Conservation (phyloP, 2,329 filamentous ascomycete species). For the Emmonsiellopsis sp. region DNA sequence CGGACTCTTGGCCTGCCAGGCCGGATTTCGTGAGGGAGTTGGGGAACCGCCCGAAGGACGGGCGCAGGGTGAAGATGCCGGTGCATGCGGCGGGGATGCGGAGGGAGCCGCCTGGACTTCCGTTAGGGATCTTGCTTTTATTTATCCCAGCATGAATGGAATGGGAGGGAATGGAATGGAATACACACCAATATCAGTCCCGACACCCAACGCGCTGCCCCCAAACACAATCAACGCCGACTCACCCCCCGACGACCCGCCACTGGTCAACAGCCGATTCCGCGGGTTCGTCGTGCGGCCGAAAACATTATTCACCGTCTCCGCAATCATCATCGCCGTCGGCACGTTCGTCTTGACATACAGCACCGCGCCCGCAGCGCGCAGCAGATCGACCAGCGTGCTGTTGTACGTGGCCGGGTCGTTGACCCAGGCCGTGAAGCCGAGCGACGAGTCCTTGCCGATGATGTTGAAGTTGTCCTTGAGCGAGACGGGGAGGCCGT, state of each 20-base stretch:
- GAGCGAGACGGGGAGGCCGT: conserved; percentile 33
- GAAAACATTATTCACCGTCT: conserved; percentile 35
- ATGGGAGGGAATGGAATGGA: background rate
- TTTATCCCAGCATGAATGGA: background rate
- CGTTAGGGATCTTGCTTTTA: background rate
- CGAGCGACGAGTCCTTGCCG: conserved; percentile 13
- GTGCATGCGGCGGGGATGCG: conserved; percentile 43
- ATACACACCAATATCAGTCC: conserved; percentile 31
- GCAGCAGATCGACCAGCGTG: conserved; percentile 48
- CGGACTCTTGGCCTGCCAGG: conserved; percentile 31
- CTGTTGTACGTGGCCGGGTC: conserved; percentile 44
- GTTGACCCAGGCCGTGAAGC: conserved; percentile 12
- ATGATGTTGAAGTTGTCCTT: conserved; percentile 32
- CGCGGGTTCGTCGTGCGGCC: conserved; percentile 31
- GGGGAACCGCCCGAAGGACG: conserved; percentile 45
- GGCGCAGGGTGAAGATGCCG: conserved; percentile 42
- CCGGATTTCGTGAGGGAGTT: conserved; percentile 45
- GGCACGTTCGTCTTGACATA: conserved; percentile 34
- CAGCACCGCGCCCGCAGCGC: conserved; percentile 40
- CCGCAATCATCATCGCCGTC: conserved; percentile 36
- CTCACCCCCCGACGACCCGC: conserved; percentile 31
- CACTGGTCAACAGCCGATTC: conserved; percentile 24
- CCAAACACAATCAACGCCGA: conserved; percentile 25
- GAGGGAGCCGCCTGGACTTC: conserved; percentile 27
- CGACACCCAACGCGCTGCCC: conserved; percentile 27